Evolutionary conservation across 805 yeast species (phyloP).

Genomic region (Jamesozyma lodderae): DNA sequence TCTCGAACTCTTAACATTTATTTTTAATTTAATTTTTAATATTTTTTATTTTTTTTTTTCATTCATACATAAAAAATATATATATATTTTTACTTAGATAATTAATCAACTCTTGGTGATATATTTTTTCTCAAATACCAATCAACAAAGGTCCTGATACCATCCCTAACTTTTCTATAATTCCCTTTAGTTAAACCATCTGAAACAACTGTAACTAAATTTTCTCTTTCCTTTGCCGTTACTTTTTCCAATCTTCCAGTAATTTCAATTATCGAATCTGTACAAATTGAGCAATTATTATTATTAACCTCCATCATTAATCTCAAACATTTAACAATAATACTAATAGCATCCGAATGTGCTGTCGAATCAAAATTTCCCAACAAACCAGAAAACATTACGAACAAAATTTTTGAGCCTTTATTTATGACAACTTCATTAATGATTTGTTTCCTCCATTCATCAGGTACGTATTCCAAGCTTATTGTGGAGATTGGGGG

Average conservation of each 20-base stretch:
- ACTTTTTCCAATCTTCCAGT: constrained; percentile 45
- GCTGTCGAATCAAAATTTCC: constrained; percentile 63
- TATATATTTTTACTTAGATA: background rate
- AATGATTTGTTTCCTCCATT: constrained; percentile 42
- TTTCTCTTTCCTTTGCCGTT: constrained; percentile 56
- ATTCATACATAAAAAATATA: background rate
- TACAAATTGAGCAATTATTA: constrained; percentile 30
- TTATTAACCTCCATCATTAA: constrained; percentile 40
- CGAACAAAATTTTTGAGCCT: constrained; percentile 47
- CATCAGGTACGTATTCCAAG: constrained; percentile 43
- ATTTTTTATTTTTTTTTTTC: background rate
- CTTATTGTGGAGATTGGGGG: constrained; percentile 69
- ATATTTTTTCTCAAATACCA: constrained; percentile 80
- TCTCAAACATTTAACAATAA: constrained; percentile 54
- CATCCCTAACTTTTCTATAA: constrained; percentile 60
- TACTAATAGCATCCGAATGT: constrained; percentile 65
- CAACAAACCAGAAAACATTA: constrained; percentile 57
- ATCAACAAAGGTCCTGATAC: constrained; percentile 65
- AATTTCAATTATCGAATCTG: constrained; percentile 52
- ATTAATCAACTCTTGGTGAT: constrained; percentile 32
- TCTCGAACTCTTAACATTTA: background rate
- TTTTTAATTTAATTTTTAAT: background rate
- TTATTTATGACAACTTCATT: constrained; percentile 38
- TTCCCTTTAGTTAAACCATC: constrained; percentile 59
- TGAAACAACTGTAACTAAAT: constrained; percentile 48